A percentile compares a stretch with the other conserved stretches of the same genome.
These are phyloP conservation scores for Fusarium abutilonis DNA, from an alignment of 2,329 filamentous ascomycete species.

Conservation along the genomic window DNA sequence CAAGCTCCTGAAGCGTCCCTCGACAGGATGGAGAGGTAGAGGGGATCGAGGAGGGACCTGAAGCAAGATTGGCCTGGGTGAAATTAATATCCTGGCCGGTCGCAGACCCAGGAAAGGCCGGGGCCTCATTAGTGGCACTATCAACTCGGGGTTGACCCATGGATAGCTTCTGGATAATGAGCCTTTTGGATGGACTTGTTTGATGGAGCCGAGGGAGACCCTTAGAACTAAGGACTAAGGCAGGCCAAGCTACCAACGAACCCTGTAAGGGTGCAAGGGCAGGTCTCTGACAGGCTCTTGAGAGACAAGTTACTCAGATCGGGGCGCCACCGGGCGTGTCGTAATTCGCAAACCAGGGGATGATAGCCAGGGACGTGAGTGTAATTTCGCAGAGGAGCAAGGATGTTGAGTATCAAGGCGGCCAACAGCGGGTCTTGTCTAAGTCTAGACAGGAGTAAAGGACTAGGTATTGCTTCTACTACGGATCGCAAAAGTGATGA, in stretches of 20 bases:
- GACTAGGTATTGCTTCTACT: too few species aligned
- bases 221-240: slow-evolving; percentile 10
- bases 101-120: slow-evolving; percentile 16
- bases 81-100: slow-evolving; percentile 35
- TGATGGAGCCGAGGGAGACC: slow-evolving; percentile 24
- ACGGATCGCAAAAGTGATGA: slow-evolving; percentile 14
- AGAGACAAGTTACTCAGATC: slow-evolving; percentile 32
- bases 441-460: slow-evolving; percentile 4
- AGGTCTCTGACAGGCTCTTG: slow-evolving; percentile 23
- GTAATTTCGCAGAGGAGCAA: slow-evolving; percentile 44
- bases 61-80: slow-evolving; percentile 28
- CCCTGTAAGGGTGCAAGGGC: slow-evolving; percentile 25
- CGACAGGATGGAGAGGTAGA: slow-evolving; percentile 30
- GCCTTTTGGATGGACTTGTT: slow-evolving; percentile 11
- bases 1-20: slow-evolving; percentile 45
- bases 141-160: slow-evolving; percentile 41
- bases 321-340: slow-evolving; percentile 31
- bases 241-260: slow-evolving; percentile 1
- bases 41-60: slow-evolving; percentile 28
- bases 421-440: slow-evolving; percentile 41
- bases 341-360: slow-evolving; percentile 32
- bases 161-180: slow-evolving; percentile 26
- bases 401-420: slow-evolving; percentile 32
- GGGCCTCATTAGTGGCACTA: slow-evolving; percentile 30
- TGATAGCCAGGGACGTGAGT: slow-evolving; percentile 27